Evolutionary conservation across 768 basidiomycete genomes (phyloP).

Genomic region (Boletus huronensis): DNA sequence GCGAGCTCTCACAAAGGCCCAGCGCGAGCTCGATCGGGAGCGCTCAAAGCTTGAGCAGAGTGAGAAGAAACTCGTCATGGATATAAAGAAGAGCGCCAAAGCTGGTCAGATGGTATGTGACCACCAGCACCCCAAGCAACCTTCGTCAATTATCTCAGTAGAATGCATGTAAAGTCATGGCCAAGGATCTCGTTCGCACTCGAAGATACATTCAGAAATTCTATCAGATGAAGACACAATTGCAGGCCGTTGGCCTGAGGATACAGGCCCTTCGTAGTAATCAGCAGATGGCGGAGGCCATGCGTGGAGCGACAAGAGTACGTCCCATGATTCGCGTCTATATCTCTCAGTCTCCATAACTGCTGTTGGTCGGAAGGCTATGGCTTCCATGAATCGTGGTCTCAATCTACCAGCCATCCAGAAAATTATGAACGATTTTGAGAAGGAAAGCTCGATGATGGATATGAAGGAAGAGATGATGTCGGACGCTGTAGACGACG

Average conservation of each 20-base stretch:
- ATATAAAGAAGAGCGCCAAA: slow-evolving; percentile 97
- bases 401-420: slow-evolving; percentile 94
- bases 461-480: slow-evolving; percentile 99
- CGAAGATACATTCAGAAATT: slow-evolving; percentile 96
- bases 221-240: slow-evolving; percentile 97
- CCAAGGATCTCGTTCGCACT: slow-evolving; percentile 96
- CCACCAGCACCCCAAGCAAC: slow-evolving; percentile 1
- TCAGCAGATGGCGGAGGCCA: slow-evolving; percentile 99
- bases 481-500: slow-evolving; percentile 97
- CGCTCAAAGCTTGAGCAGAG: slow-evolving; percentile 89
- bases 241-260: slow-evolving; percentile 91
- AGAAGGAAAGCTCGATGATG: slow-evolving; percentile 96
- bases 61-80: slow-evolving; percentile 93
- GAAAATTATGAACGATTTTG: slow-evolving; percentile 97
- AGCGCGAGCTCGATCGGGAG: slow-evolving; percentile 97
- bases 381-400: slow-evolving; percentile 96
- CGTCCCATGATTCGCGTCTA: slow-evolving; percentile 28
- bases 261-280: slow-evolving; percentile 97
- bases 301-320: slow-evolving; percentile 96
- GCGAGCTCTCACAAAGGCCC: slow-evolving; percentile 91
- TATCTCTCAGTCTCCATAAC: neutral
- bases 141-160: slow-evolving; percentile 35
- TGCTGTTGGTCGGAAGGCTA: slow-evolving; percentile 58
- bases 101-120: slow-evolving; percentile 82
- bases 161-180: slow-evolving; percentile 99